These are phyloP conservation scores for Aphanomyces astaci DNA, from an alignment of 352 stramenopile species.

Conservation along the genomic window DNA sequence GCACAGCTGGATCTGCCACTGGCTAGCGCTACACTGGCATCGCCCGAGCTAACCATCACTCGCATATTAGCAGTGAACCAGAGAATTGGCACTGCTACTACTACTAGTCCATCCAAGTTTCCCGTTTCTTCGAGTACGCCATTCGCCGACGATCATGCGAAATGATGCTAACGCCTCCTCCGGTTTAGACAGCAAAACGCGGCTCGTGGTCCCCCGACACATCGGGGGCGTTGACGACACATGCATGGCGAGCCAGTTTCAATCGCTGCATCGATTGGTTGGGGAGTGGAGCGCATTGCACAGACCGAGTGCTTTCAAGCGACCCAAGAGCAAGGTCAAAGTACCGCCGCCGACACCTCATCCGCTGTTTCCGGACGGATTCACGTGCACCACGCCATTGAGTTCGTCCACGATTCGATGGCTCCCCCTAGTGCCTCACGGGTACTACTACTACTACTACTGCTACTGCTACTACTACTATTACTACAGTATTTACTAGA, in stretches of 20 bases:
- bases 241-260: background rate
- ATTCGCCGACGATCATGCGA: background rate
- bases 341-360: no score
- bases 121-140: background rate
- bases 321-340: background rate
- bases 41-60: background rate
- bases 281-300: background rate
- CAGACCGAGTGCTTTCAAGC: background rate
- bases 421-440: background rate
- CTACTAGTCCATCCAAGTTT: background rate
- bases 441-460: background rate
- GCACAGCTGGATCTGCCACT: background rate
- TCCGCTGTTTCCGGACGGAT: background rate
- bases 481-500: no score
- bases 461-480: no score
- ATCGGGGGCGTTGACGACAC: background rate
- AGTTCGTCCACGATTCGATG: conserved; percentile 12
- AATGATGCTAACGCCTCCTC: no score
- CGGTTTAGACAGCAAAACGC: background rate
- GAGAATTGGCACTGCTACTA: no score
- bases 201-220: background rate
- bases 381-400: background rate
- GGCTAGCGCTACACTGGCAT: background rate
- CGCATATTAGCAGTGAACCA: background rate
- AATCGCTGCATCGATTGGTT: background rate